Conservation (phyloP, 2,329 filamentous ascomycete genomes). For the Colletotrichum kahawae region DNA sequence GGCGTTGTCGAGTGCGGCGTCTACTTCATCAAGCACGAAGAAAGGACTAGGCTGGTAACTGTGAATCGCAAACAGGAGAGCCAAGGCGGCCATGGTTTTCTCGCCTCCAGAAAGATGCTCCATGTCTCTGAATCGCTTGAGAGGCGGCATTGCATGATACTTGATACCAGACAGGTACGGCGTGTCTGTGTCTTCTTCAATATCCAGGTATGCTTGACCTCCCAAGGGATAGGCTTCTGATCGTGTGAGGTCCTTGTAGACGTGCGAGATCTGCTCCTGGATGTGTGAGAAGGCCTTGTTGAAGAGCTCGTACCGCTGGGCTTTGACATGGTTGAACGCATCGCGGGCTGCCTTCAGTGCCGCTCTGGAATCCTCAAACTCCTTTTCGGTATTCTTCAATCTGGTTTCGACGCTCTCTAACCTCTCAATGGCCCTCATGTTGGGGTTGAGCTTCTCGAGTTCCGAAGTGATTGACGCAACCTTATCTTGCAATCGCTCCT, state of each 20-base stretch:
- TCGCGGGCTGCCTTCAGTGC: constrained; percentile 77
- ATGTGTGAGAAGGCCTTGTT: constrained; percentile 96
- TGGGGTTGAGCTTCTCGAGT: constrained; percentile 93
- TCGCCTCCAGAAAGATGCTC: constrained; percentile 96
- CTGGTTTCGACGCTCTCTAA: constrained; percentile 85
- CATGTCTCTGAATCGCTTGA: constrained; percentile 99
- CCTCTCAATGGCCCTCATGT: constrained; percentile 94
- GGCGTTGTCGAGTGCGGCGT: constrained; percentile 96
- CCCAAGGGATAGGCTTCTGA: constrained; percentile 93
- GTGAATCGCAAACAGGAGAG: constrained; percentile 96
- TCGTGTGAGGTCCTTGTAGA: constrained; percentile 94
- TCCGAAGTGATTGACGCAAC: constrained; percentile 77
- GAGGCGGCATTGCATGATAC: constrained; percentile 97
- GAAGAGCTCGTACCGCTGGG: constrained; percentile 87
- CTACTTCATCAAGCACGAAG: constrained; percentile 97
- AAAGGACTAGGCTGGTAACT: constrained; percentile 95
- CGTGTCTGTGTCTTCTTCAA: constrained; percentile 92
- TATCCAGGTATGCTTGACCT: constrained; percentile 86
- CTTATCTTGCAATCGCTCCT: constrained; percentile 78
- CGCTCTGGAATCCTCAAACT: constrained; percentile 84
- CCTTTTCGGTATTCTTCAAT: constrained; percentile 82
- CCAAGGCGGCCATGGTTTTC: constrained; percentile 97
- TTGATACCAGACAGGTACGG: constrained; percentile 96
- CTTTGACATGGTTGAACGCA: constrained; percentile 83
- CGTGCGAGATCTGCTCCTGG: constrained; percentile 88